Percentiles rank a stretch among this genome's conserved stretches.
These are phyloP conservation scores for Aspergillus incahuasiensis DNA, from an alignment of 495 filamentous ascomycete species.

Conservation along the genomic window DNA sequence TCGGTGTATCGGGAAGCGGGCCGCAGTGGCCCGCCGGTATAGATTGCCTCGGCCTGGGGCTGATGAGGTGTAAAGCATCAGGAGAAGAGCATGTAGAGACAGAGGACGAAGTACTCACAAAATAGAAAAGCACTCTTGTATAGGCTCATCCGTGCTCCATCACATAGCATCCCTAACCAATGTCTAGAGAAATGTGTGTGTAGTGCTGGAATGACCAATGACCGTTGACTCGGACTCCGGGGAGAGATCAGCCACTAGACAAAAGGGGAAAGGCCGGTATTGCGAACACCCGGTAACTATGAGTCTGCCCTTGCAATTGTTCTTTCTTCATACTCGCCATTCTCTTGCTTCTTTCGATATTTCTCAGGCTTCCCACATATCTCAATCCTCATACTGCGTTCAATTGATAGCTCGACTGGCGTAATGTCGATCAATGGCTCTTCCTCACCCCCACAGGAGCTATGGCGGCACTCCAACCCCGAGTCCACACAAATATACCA, in stretches of 20 bases:
- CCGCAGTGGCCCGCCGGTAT: neutral
- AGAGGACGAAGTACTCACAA: too few species aligned
- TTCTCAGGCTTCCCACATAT: neutral
- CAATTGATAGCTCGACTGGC: neutral
- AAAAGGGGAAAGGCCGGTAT: constrained; percentile 4
- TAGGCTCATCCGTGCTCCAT: too few species aligned
- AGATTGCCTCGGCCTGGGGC: constrained; percentile 1
- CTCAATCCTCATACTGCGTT: neutral
- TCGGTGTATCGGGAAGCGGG: neutral
- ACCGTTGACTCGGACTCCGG: neutral
- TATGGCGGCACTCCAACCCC: constrained; percentile 71
- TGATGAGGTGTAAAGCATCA: neutral
- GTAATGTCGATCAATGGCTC: constrained; percentile 26
- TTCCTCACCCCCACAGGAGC: constrained; percentile 34
- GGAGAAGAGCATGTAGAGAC: neutral
- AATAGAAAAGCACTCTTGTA: too few species aligned
- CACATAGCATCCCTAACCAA: too few species aligned
- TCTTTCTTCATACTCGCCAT: neutral
- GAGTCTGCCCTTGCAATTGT: neutral
- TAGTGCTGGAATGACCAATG: too few species aligned
- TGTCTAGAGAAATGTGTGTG: too few species aligned
- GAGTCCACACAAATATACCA: constrained; percentile 61
- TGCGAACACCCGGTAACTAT: constrained; percentile 2
- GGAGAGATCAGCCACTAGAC: constrained; percentile 1
- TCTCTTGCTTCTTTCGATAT: neutral